Evolutionary conservation across 495 filamentous ascomycete species (phyloP).

Genomic region (Podospora australis): DNA sequence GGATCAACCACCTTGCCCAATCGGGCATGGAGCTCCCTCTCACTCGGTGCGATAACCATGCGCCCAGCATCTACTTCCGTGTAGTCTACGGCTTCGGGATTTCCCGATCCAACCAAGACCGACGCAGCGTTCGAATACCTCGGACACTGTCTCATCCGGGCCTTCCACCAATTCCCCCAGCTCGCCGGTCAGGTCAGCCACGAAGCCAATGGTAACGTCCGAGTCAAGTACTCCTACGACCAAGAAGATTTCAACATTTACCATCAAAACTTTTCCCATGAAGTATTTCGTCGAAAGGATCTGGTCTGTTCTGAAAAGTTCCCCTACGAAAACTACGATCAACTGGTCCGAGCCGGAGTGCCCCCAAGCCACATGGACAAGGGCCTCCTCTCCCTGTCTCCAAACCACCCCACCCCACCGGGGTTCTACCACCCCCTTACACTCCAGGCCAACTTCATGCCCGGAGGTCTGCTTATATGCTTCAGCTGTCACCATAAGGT

Average conservation of each 20-base stretch:
- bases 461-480: not conserved
- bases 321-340: not conserved
- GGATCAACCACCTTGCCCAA: too few species aligned
- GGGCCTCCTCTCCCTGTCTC: not conserved
- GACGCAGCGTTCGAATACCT: not conserved
- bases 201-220: not conserved
- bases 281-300: not conserved
- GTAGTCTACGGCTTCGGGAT: not conserved
- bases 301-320: not conserved
- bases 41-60: not conserved
- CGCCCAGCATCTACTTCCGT: not conserved
- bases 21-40: too few species aligned
- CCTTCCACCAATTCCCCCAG: not conserved
- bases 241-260: not conserved
- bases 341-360: not conserved
- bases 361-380: not conserved
- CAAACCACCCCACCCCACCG: not conserved
- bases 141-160: not conserved
- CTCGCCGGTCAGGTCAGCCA: not conserved
- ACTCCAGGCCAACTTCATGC: not conserved
- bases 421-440: not conserved
- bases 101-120: not conserved
- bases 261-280: not conserved
- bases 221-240: not conserved
- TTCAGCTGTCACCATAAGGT: not conserved